Evolutionary conservation across 2,329 filamentous ascomycete species (phyloP).

Genomic region (Arthrobotrys conoides): DNA sequence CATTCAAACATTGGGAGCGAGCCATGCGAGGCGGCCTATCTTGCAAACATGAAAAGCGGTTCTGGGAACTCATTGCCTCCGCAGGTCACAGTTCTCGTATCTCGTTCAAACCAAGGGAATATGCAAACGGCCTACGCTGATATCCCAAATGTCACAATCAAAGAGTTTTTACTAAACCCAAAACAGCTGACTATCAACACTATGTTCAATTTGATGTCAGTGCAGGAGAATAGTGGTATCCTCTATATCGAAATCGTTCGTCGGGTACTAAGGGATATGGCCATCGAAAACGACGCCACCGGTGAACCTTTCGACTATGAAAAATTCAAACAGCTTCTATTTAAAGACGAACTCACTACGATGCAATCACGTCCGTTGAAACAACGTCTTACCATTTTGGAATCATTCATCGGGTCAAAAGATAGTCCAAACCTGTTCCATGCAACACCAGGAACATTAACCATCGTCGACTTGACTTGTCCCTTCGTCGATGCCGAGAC

Average conservation of each 20-base stretch:
- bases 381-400: conserved; percentile 63
- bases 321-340: conserved; percentile 61
- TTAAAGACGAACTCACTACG: conserved; percentile 36
- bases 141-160: conserved; percentile 62
- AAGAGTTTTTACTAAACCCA: conserved; percentile 62
- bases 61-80: background rate
- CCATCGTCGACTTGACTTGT: conserved; percentile 80
- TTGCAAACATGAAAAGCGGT: conserved; percentile 2
- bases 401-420: conserved; percentile 63
- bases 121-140: conserved; percentile 62
- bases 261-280: conserved; percentile 63
- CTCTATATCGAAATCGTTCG: conserved; percentile 63
- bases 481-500: conserved; percentile 77
- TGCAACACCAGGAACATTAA: conserved; percentile 70
- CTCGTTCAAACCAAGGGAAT: conserved; percentile 62
- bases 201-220: conserved; percentile 64
- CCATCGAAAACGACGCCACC: conserved; percentile 36
- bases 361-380: conserved; percentile 62
- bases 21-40: conserved; percentile 55
- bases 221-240: conserved; percentile 59
- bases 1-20: conserved; percentile 9
- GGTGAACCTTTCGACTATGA: conserved; percentile 62
- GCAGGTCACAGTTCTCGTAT: conserved; percentile 63
- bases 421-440: conserved; percentile 52
- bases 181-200: conserved; percentile 62